Evolutionary conservation across 1,284 basidiomycete genomes (phyloP).

Genomic region (Cryptococcus deneoformans): DNA sequence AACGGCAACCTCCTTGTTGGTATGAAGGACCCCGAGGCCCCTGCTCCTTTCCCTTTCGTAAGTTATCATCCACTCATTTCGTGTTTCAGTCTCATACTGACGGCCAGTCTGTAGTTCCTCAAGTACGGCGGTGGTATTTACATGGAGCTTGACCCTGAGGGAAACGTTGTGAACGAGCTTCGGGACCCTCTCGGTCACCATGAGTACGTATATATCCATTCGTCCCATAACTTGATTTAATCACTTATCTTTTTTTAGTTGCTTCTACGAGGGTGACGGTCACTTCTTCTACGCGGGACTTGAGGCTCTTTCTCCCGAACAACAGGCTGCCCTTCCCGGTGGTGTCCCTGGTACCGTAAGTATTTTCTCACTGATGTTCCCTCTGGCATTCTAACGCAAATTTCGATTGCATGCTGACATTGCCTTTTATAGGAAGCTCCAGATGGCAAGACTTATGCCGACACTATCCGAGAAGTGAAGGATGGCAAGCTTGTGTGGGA

Average conservation of each 20-base stretch:
- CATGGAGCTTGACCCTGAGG: constrained; percentile 14
- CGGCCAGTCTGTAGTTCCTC: constrained; percentile 12
- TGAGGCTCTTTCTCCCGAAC: constrained; percentile 13
- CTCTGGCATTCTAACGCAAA: neutral
- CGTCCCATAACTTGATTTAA: neutral
- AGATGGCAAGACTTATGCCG: constrained; percentile 19
- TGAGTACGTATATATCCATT: constrained; percentile 10
- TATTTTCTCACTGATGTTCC: neutral
- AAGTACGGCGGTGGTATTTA: constrained; percentile 23
- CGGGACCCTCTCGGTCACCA: constrained; percentile 22
- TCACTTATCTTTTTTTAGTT: constrained; percentile 1
- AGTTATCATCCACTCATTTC: neutral
- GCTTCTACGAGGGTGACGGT: constrained; percentile 19
- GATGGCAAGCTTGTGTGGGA: constrained; percentile 21
- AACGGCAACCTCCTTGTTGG: constrained; percentile 21
- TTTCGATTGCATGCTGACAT: too few species aligned
- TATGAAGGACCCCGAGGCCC: constrained; percentile 21
- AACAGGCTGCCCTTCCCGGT: constrained; percentile 16
- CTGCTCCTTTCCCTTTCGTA: constrained; percentile 20
- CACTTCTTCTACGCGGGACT: constrained; percentile 21
- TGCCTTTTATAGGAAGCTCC: constrained; percentile 15
- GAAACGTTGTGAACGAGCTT: constrained; percentile 18
- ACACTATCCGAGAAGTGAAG: constrained; percentile 22
- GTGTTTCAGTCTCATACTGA: neutral
- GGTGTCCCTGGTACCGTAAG: constrained; percentile 19